Evolutionary conservation across 306 rosid genomes (phyloP), one percentile per base, ranked within the genome.

Genomic region (Prunus mira): DNA sequence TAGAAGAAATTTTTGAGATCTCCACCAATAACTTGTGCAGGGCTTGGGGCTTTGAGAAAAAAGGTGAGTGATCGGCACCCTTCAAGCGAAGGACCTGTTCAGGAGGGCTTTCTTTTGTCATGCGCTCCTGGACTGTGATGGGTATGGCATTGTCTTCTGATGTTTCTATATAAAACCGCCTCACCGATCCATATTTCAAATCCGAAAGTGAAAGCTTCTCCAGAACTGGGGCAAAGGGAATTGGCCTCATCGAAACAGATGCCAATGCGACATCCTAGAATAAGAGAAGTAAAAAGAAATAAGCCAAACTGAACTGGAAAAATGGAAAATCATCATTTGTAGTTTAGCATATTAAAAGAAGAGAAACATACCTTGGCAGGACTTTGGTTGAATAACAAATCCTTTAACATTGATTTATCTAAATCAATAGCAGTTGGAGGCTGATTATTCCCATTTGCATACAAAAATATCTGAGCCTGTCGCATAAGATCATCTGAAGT

Each of bases 1-100:
- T 51, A 38, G 83, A 88, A 52, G 55, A 32, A 34, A 88, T 79
- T 84, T 64, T 88, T 67, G 99, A 91, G 83, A 96, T 89, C 85
- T 96, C 98, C 69, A 89, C 84, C 81, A 96, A 75, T 46, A 96
- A 81, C 85, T 91, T 96, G 89, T 96, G 96, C 54, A 96, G 80
- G 60, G 99, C 98, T 86, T 96, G 99, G 78, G 98, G 98, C 83
- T 88, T 96, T 45, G 99, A 96, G 89, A 96, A 96, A 74, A 96
- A 92, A 0, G 99, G 99, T 1, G 98, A 88, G 82, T 96, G 99
- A 82, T 96, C 98, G 2, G 98, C 96, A 6, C 93, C 93, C 79
- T 96, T 96, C 60, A 96, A 62, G 52, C 82, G 80, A 73, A 92
- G 86, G 63, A 96, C 93, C 71, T 83, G 84, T 60, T 96, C 93